phyloP scores from a whole-genome alignment of 108 stramenopile genomes.

The Nitzschia putrida region DNA sequence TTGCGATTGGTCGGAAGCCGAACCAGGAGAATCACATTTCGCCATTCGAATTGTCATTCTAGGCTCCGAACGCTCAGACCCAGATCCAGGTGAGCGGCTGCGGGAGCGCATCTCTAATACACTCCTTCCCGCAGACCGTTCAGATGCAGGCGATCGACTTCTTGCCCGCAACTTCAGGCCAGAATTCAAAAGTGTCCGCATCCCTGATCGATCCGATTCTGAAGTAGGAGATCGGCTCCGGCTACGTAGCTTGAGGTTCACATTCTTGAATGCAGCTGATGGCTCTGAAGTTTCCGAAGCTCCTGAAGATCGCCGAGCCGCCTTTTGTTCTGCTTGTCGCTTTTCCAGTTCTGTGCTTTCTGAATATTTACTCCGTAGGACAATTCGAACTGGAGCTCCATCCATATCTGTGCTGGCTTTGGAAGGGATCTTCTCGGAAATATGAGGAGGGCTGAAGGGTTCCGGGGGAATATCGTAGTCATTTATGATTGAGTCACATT shows the following conservation, averaged over 20 bases:
- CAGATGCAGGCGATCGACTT: conserved; percentile 8
- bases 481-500: background rate
- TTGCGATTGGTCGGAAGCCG: background rate
- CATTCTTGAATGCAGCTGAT: background rate
- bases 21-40: background rate
- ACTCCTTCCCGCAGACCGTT: background rate
- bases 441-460: background rate
- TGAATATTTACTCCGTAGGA: background rate
- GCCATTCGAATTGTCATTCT: conserved; percentile 1
- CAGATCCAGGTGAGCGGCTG: conserved; percentile 11
- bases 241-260: background rate
- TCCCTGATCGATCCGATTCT: background rate
- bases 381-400: background rate
- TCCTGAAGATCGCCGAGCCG: background rate
- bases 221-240: conserved; percentile 8
- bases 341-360: conserved; percentile 1
- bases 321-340: background rate
- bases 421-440: background rate
- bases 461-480: background rate
- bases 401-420: conserved; percentile 6
- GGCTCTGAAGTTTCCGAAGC: background rate
- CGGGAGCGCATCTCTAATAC: background rate
- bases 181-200: background rate
- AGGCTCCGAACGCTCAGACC: conserved; percentile 1
- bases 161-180: conserved; percentile 2